These are phyloP conservation scores for Yamadazyma conglobata DNA, from an alignment of 1,139 yeast genomes.

Conservation along the genomic window DNA sequence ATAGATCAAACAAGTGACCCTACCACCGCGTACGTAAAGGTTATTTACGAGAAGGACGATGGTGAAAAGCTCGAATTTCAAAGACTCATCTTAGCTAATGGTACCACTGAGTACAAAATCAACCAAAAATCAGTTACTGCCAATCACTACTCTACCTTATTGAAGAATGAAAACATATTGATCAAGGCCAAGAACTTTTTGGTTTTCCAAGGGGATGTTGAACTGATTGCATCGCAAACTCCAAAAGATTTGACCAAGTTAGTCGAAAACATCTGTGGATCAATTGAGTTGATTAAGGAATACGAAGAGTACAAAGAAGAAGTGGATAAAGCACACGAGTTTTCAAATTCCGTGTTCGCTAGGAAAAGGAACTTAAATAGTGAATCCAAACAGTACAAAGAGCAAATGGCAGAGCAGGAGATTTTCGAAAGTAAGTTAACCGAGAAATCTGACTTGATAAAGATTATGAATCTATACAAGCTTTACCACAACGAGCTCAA, in stretches of 20 bases:
- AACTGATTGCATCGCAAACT: slow-evolving; percentile 86
- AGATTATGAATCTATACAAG: slow-evolving; percentile 57
- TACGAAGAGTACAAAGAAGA: slow-evolving; percentile 68
- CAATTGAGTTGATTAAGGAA: slow-evolving; percentile 61
- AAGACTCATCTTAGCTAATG: slow-evolving; percentile 52
- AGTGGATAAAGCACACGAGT: slow-evolving; percentile 64
- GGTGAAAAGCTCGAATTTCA: slow-evolving; percentile 52
- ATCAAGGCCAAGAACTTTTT: slow-evolving; percentile 88
- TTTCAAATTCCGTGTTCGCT: slow-evolving; percentile 62
- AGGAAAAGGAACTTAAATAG: slow-evolving; percentile 70
- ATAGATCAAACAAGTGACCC: slow-evolving; percentile 37
- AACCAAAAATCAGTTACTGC: slow-evolving; percentile 63
- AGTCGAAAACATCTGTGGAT: slow-evolving; percentile 83
- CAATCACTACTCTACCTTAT: slow-evolving; percentile 57
- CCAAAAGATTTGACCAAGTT: slow-evolving; percentile 70
- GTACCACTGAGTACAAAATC: slow-evolving; percentile 67
- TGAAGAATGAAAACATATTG: slow-evolving; percentile 79
- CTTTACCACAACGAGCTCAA: slow-evolving; percentile 62
- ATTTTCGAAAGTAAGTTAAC: slow-evolving; percentile 56
- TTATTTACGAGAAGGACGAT: slow-evolving; percentile 63
- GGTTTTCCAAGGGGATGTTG: slow-evolving; percentile 97
- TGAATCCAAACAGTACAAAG: slow-evolving; percentile 77
- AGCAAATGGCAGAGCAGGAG: slow-evolving; percentile 72
- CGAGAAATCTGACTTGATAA: slow-evolving; percentile 45
- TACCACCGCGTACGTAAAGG: slow-evolving; percentile 73